Conservation (phyloP, 495 filamentous ascomycete genomes). For the Xylaria curta region DNA sequence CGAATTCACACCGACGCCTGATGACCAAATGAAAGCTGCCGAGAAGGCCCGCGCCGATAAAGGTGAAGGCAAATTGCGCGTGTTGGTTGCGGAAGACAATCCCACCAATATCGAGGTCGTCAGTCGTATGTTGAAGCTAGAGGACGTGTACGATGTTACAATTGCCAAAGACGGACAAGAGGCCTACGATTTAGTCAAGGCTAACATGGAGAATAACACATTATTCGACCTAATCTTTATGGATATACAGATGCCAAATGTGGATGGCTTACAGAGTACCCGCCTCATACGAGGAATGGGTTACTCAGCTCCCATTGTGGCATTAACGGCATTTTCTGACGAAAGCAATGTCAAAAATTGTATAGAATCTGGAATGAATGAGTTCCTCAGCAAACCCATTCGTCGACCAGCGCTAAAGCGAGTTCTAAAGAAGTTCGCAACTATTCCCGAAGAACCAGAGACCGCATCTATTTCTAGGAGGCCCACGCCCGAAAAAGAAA, state of each 20-base stretch:
- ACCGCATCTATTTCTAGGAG: constrained; percentile 41
- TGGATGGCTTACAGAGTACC: constrained; percentile 88
- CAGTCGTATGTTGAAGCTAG: constrained; percentile 60
- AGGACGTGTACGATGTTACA: constrained; percentile 71
- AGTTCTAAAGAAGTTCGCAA: constrained; percentile 72
- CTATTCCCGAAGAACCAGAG: constrained; percentile 61
- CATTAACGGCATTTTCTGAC: constrained; percentile 87
- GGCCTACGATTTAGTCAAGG: constrained; percentile 83
- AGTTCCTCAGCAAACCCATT: constrained; percentile 82
- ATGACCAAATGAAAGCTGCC: constrained; percentile 50
- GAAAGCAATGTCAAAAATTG: constrained; percentile 88
- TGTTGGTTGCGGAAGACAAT: constrained; percentile 95
- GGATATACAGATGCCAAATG: constrained; percentile 95
- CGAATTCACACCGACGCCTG: constrained; percentile 37
- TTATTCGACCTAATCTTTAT: constrained; percentile 89
- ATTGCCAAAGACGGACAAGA: constrained; percentile 89
- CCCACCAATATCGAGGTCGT: constrained; percentile 95
- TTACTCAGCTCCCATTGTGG: constrained; percentile 88
- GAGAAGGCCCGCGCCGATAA: constrained; percentile 61
- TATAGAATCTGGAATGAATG: constrained; percentile 77
- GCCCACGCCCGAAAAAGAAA: constrained; percentile 42
- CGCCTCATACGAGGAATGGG: constrained; percentile 86
- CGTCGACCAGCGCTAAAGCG: constrained; percentile 81
- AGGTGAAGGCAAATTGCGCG: constrained; percentile 69
- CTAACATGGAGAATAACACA: constrained; percentile 72